Evolutionary conservation across 306 rosid species (phyloP).

Genomic region (Dalbergia cochinchinensis): DNA sequence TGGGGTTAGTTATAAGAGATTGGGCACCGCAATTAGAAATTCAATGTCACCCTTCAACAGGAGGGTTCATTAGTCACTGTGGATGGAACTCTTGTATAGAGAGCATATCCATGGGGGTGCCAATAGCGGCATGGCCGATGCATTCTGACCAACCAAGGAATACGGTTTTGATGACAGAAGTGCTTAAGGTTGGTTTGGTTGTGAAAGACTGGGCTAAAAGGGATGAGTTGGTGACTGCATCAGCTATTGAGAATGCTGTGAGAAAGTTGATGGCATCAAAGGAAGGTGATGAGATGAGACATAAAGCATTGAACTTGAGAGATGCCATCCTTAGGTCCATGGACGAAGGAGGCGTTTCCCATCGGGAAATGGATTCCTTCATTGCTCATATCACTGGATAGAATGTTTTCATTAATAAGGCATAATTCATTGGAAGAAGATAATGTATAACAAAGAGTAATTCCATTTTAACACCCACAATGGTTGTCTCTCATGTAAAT

Average conservation of each 20-base stretch:
- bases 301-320: neutral
- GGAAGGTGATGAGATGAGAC: neutral
- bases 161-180: constrained; percentile 12
- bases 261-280: neutral
- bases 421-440: too few relatives aligned
- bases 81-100: constrained; percentile 49
- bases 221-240: neutral
- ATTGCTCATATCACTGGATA: neutral
- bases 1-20: constrained; percentile 39
- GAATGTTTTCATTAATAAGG: too few relatives aligned
- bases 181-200: too few relatives aligned
- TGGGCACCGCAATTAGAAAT: constrained; percentile 52
- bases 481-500: too few relatives aligned
- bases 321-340: neutral
- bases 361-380: neutral
- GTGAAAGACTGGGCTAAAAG: neutral
- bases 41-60: constrained; percentile 44
- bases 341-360: neutral
- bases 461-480: too few relatives aligned
- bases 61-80: constrained; percentile 49
- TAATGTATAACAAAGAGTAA: too few relatives aligned
- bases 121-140: constrained; percentile 51
- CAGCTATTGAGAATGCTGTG: neutral
- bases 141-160: constrained; percentile 49
- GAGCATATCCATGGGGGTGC: constrained; percentile 45